These are phyloP conservation scores for Oxalis stricta DNA, from an alignment of 441 rosid genomes.

Conservation along the genomic window DNA sequence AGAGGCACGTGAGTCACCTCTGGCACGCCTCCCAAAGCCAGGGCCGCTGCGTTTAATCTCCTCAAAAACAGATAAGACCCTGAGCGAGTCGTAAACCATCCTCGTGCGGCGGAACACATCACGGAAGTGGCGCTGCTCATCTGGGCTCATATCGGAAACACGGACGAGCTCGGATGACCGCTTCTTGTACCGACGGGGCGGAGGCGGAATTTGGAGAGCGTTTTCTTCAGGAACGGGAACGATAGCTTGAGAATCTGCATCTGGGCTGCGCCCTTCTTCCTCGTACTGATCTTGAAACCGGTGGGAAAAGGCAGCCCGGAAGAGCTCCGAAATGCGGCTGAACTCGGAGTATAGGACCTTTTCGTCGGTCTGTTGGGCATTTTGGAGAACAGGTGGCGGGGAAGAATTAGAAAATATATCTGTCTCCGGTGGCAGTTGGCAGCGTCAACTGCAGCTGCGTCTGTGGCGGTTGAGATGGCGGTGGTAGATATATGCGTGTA, in stretches of 20 bases:
- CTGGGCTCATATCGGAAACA: slow-evolving; percentile 44
- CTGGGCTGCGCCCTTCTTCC: slow-evolving; percentile 31
- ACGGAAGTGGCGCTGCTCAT: slow-evolving; percentile 52
- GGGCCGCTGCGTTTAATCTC: slow-evolving; percentile 21
- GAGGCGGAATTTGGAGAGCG: background rate
- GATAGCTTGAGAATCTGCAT: slow-evolving; percentile 43
- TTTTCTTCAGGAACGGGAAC: slow-evolving; percentile 26
- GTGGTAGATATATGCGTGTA: too few relatives aligned
- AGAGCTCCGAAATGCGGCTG: slow-evolving; percentile 44
- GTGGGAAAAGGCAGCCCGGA: slow-evolving; percentile 49
- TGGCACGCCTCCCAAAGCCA: slow-evolving; percentile 23
- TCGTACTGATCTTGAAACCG: slow-evolving; percentile 20
- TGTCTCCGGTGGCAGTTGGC: background rate
- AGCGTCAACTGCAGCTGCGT: too few relatives aligned
- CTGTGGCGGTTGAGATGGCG: too few relatives aligned
- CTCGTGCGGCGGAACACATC: slow-evolving; percentile 52
- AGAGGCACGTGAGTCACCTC: slow-evolving; percentile 60
- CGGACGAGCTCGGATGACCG: slow-evolving; percentile 79
- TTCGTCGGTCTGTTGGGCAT: slow-evolving; percentile 18
- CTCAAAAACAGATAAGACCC: slow-evolving; percentile 35
- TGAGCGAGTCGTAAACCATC: slow-evolving; percentile 49
- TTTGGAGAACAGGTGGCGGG: slow-evolving; percentile 5
- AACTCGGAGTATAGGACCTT: slow-evolving; percentile 39
- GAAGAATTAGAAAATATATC: slow-evolving; percentile 13
- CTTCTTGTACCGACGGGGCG: slow-evolving; percentile 13